Base-by-base conservation (phyloP, 495 filamentous ascomycete species). In the Talaromyces borbonicus region DNA sequence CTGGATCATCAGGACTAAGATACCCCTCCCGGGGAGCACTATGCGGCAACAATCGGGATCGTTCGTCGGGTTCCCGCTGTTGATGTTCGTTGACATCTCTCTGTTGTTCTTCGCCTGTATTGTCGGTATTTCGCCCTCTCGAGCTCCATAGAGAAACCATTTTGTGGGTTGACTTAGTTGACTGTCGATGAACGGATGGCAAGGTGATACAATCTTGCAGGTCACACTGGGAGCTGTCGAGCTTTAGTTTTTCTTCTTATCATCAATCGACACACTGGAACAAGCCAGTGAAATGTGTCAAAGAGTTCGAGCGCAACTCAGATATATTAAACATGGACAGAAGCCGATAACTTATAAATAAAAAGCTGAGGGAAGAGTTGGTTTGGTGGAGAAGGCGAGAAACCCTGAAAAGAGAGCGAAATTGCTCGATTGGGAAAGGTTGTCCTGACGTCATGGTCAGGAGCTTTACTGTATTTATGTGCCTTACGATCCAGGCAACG, bases 1-100 rank as follows among this genome's bases (percentile, higher is more conserved):
- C 90, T 42, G 90, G 92, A 62, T 96, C 90, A 73, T 95, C 87
- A n/a, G 90, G 90, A 50, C 83, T 84, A 32, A 96, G 68, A 54
- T 83, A 90, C 32, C 72, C 75, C 40, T 78, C 71, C 19, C 63
- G 63, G 46, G 68, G 66, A 39, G 68, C 66, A 40, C 80, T 74
- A 35, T 58, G 63, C 32, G 82, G 75, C 26, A 93, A 69, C 46
- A 95, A 67, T 26, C 83, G 73, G 12, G 86, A 87, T 48, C 82
- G 74, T 60, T 97, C 90, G 52, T 85, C 75, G 12, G 84, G 56
- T 45, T 68, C 58, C 30, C 54, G 52, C 16, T 46, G 22, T 46
- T 43, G 31, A 26, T 41, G 26, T 12, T 41, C 38, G 11, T 25
- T 41, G 8, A 24, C 38, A 6, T 25, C 26, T 23, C 9, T 41